Conservation (phyloP, 768 basidiomycete genomes). For the Mycena indigotica region DNA sequence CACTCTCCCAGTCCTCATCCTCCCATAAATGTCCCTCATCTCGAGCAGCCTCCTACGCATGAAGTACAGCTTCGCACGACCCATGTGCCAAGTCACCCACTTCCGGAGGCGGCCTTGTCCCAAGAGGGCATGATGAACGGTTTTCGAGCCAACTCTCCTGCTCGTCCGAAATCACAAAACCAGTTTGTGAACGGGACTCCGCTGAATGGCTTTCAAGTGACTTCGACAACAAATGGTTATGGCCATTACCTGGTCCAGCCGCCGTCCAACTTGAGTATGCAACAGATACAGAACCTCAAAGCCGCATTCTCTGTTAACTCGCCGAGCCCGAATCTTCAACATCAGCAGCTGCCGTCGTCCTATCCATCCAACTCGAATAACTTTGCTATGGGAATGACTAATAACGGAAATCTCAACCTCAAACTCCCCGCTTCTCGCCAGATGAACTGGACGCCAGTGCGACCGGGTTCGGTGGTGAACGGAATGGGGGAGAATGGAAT, state of each 20-base stretch:
- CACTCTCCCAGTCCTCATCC: slow-evolving; percentile 35
- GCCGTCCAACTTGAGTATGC: slow-evolving; percentile 46
- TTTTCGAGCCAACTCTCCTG: slow-evolving; percentile 36
- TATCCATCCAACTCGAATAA: slow-evolving; percentile 24
- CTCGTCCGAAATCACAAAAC: slow-evolving; percentile 52
- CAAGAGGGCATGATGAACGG: slow-evolving; percentile 29
- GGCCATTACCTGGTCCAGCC: background rate
- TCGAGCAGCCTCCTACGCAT: slow-evolving; percentile 40
- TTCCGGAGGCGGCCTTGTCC: no score
- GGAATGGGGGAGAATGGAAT: slow-evolving; percentile 34
- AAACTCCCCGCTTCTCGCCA: slow-evolving; percentile 45
- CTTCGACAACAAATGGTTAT: slow-evolving; percentile 5
- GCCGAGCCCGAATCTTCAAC: slow-evolving; percentile 41
- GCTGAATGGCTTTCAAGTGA: slow-evolving; percentile 40
- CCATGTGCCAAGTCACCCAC: slow-evolving; percentile 11
- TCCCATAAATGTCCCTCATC: slow-evolving; percentile 50
- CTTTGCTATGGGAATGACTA: slow-evolving; percentile 42
- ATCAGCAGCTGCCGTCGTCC: background rate
- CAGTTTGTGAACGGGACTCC: slow-evolving; percentile 35
- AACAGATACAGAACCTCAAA: slow-evolving; percentile 65
- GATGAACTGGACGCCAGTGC: slow-evolving; percentile 38
- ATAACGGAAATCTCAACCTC: slow-evolving; percentile 38
- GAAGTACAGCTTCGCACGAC: slow-evolving; percentile 16
- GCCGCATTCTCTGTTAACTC: slow-evolving; percentile 48
- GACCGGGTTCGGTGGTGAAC: slow-evolving; percentile 26